Conservation (phyloP, 192 early-diverging fungal genomes). For the Gonapodya sp. region DNA sequence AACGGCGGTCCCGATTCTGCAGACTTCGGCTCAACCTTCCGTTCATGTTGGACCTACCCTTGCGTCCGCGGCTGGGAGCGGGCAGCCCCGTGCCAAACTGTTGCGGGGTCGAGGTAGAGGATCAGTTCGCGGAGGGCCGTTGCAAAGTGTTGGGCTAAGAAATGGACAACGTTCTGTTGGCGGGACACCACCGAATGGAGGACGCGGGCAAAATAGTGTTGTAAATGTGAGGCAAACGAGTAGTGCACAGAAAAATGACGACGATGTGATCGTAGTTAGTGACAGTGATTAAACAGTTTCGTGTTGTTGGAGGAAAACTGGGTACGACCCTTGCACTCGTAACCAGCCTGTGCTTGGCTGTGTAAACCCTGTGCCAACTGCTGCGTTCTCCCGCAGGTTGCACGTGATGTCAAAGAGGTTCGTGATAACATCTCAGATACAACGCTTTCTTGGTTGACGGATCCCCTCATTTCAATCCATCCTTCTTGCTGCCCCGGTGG, state of each 20-base stretch:
- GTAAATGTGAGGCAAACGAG: neutral
- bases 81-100: too few relatives aligned
- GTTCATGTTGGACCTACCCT: neutral
- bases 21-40: neutral
- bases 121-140: too few relatives aligned
- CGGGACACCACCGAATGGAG: too few relatives aligned
- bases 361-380: too few relatives aligned
- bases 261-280: neutral
- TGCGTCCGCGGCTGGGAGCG: neutral
- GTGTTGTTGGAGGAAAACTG: neutral
- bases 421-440: too few relatives aligned
- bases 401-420: neutral
- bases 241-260: neutral
- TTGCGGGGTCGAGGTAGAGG: too few relatives aligned
- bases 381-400: neutral
- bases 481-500: neutral
- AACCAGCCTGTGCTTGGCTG: too few relatives aligned
- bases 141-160: too few relatives aligned
- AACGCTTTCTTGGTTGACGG: neutral
- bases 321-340: too few relatives aligned
- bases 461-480: neutral
- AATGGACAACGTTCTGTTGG: too few relatives aligned
- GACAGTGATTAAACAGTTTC: neutral
- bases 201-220: neutral
- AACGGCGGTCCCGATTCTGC: too few relatives aligned